phyloP scores from a whole-genome alignment of 345 rosid species.

The Brassica carinata region DNA sequence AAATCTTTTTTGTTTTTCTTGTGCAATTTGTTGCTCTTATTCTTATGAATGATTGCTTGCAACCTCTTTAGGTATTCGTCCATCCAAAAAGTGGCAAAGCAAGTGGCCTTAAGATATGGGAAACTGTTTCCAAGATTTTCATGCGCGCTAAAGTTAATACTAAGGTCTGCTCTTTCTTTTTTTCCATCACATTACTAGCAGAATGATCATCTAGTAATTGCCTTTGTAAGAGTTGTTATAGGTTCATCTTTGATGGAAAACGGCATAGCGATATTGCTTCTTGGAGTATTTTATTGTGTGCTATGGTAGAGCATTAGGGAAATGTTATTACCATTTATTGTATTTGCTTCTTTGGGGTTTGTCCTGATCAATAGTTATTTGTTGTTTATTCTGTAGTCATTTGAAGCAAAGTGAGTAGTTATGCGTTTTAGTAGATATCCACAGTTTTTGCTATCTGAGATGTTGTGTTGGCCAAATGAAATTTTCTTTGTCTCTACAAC shows the following conservation, averaged over 20 bases:
- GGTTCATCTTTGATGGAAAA: conserved; percentile 8
- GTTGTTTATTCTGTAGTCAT: not conserved
- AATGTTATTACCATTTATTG: not conserved
- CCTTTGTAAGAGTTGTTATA: conserved; percentile 2
- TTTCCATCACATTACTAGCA: not conserved
- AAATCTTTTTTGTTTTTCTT: not conserved
- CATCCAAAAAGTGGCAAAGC: conserved; percentile 91
- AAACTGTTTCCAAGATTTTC: conserved; percentile 77
- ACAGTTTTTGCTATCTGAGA: not conserved
- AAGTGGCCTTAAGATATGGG: conserved; percentile 72
- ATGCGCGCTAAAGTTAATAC: conserved; percentile 64
- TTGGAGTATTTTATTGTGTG: not conserved
- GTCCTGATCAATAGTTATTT: not conserved
- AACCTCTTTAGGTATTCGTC: conserved; percentile 64
- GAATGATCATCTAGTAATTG: not conserved
- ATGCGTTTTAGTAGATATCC: not conserved
- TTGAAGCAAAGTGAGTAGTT: not conserved
- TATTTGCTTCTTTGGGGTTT: conserved; percentile 14
- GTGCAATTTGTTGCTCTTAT: conserved; percentile 13
- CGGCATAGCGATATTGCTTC: not conserved
- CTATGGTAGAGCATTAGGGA: not conserved
- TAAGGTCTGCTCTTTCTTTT: conserved; percentile 49
- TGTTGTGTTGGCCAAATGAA: not conserved
- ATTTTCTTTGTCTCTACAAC: not conserved
- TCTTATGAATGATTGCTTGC: conserved; percentile 20